Percentiles rank a stretch among this genome's conserved stretches.
These are phyloP conservation scores for Arthrobotrys musiformis DNA, from an alignment of 2,329 filamentous ascomycete species.

Conservation along the genomic window DNA sequence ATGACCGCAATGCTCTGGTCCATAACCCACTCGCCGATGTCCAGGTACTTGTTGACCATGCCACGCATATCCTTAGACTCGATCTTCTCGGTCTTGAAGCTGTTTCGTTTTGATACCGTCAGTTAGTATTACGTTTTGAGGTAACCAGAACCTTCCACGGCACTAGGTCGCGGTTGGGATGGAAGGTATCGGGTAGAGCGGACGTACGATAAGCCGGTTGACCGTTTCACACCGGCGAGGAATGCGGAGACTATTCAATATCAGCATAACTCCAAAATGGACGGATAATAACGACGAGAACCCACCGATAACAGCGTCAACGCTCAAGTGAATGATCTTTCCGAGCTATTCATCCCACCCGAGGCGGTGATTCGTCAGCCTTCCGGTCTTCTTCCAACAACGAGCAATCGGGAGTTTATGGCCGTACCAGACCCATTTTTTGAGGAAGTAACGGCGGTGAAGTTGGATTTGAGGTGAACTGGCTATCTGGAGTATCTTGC, in stretches of 20 bases:
- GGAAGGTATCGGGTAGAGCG: slow-evolving; percentile 50
- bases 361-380: slow-evolving; percentile 47
- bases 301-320: slow-evolving; percentile 92
- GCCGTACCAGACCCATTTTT: slow-evolving; percentile 51
- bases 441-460: slow-evolving; percentile 4
- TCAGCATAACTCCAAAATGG: not conserved
- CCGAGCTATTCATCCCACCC: slow-evolving; percentile 74
- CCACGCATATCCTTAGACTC: slow-evolving; percentile 84
- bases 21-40: slow-evolving; percentile 98
- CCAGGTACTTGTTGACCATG: slow-evolving; percentile 82
- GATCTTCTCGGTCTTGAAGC: slow-evolving; percentile 87
- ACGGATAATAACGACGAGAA: slow-evolving; percentile 59
- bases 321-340: slow-evolving; percentile 91
- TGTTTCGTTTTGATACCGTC: slow-evolving; percentile 66
- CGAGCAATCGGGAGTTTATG: slow-evolving; percentile 5
- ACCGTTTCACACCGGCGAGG: slow-evolving; percentile 95
- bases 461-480: not conserved
- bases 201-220: slow-evolving; percentile 95
- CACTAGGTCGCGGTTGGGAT: not conserved
- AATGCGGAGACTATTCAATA: slow-evolving; percentile 80
- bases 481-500: not conserved
- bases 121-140: slow-evolving; percentile 58
- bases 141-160: not conserved
- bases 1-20: slow-evolving; percentile 94
- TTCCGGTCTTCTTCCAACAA: not conserved